These are phyloP conservation scores for Populus deltoides DNA, from an alignment of 345 rosid species.

Conservation along the genomic window DNA sequence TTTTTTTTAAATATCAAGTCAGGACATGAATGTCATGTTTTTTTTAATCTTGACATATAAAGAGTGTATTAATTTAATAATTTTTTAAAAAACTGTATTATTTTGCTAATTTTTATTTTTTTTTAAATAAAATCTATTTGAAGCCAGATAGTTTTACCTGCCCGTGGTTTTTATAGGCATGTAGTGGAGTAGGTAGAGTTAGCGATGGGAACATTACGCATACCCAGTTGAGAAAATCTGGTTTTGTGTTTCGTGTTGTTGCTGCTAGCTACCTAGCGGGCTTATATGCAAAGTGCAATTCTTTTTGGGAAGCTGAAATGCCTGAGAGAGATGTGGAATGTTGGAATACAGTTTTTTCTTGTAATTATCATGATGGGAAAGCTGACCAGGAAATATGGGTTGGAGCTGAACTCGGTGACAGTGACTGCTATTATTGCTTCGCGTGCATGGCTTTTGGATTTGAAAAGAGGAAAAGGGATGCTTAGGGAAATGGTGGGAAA, in stretches of 20 bases:
- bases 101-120: too few species aligned
- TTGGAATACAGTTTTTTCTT: conserved; percentile 71
- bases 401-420: conserved; percentile 61
- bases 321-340: conserved; percentile 56
- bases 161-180: conserved; percentile 64
- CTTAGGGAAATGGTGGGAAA: conserved; percentile 37
- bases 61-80: too few species aligned
- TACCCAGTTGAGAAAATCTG: conserved; percentile 49
- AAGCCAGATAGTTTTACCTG: conserved; percentile 57
- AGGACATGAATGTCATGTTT: too few species aligned
- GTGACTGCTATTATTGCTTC: conserved; percentile 49
- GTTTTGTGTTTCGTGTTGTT: conserved; percentile 49
- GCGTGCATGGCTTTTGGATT: conserved; percentile 56
- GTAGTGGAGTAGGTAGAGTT: conserved; percentile 46
- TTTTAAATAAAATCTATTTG: background rate
- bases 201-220: conserved; percentile 51
- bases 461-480: conserved; percentile 63
- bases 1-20: too few species aligned
- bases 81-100: too few species aligned
- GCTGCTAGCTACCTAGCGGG: conserved; percentile 52
- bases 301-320: conserved; percentile 53
- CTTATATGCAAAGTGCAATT: conserved; percentile 51
- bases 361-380: conserved; percentile 62
- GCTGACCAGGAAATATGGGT: conserved; percentile 54
- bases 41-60: too few species aligned